Base-by-base conservation (phyloP, 352 stramenopile species). In the Phytophthora brassicae region DNA sequence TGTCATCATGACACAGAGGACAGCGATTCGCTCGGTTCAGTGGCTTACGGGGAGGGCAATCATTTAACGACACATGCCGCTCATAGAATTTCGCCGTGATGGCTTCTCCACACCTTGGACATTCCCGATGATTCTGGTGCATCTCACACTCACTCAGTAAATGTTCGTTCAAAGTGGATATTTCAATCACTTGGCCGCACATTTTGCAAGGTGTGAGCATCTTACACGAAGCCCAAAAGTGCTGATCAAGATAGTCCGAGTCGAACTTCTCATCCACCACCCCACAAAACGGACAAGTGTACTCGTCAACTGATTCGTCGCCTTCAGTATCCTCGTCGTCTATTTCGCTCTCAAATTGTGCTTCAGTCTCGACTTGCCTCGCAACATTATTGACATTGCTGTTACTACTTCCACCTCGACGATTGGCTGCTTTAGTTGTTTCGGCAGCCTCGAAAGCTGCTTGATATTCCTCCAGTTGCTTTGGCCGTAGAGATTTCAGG, bases 111-210 rank as follows among this genome's bases (percentile, higher is more conserved):
- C 88, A 96, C 6, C 84, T 81, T 7, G 74, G 79, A 48, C 88
- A 96, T 24, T 90, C 72, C 44, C 83, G 77, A 60, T 95, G 86
- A 67, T 94, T 94, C 41, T 84, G 77, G 43, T 88, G 86, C 38
- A 86, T 75, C 58, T 96, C 88, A 53, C 92, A 98, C 58, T 97
- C 91, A 23, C 70, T 72, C 35, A 97, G 72, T 24, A 98, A 61
- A 58, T 98, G 92, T 35, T 98, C 91, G 46, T 95, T 94, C 17
- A 98, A 64, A 8, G 77, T 79, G 2, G 84, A 72, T 12, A 98
- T 95, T 64, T 98, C 92, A 53, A 98, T 97, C 50, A 97, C 87
- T 70, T 98, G 92, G 12, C 88, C 88, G 57, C 92, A 98, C 79
- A 96, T 94, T 41, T 91, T 89, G 75, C 92, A 98, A 36, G 85